These are phyloP conservation scores for Zymoseptoria tritici DNA, from an alignment of 2,329 filamentous ascomycete genomes.

Conservation along the genomic window DNA sequence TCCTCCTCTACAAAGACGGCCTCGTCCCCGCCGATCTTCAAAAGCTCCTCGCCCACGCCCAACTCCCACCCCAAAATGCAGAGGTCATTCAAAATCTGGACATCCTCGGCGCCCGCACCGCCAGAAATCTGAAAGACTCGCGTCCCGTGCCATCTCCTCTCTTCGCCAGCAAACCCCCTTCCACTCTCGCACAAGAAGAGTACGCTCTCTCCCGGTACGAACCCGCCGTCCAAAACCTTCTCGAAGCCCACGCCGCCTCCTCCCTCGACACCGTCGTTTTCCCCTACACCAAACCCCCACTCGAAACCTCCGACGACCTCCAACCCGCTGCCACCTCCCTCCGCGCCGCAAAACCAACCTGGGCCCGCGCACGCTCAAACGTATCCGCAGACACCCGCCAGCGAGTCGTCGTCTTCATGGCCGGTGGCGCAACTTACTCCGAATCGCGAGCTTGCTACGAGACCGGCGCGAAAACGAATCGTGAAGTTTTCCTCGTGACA, in stretches of 20 bases:
- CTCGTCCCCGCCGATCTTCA: slow-evolving; percentile 76
- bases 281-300: slow-evolving; percentile 46
- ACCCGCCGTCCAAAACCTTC: slow-evolving; percentile 70
- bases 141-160: slow-evolving; percentile 58
- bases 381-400: slow-evolving; percentile 70
- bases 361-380: slow-evolving; percentile 71
- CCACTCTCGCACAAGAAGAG: slow-evolving; percentile 58
- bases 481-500: slow-evolving; percentile 81
- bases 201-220: slow-evolving; percentile 83
- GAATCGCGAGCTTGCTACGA: slow-evolving; percentile 89
- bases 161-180: slow-evolving; percentile 60
- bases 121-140: slow-evolving; percentile 68
- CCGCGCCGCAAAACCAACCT: slow-evolving; percentile 86
- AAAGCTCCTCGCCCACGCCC: slow-evolving; percentile 75
- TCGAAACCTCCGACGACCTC: slow-evolving; percentile 53
- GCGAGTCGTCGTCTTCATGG: slow-evolving; percentile 87
- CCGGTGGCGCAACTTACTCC: slow-evolving; percentile 88
- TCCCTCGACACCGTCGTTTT: slow-evolving; percentile 39
- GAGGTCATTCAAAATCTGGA: slow-evolving; percentile 71
- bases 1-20: slow-evolving; percentile 78
- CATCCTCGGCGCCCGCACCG: slow-evolving; percentile 68
- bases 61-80: slow-evolving; percentile 65
- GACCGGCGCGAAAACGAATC: slow-evolving; percentile 60
- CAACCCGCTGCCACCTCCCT: slow-evolving; percentile 56
- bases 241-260: slow-evolving; percentile 56